Percentiles rank a stretch among this genome's conserved stretches.
Conservation (phyloP, 2,329 filamentous ascomycete species). For the Clarireedia monteithiana region DNA sequence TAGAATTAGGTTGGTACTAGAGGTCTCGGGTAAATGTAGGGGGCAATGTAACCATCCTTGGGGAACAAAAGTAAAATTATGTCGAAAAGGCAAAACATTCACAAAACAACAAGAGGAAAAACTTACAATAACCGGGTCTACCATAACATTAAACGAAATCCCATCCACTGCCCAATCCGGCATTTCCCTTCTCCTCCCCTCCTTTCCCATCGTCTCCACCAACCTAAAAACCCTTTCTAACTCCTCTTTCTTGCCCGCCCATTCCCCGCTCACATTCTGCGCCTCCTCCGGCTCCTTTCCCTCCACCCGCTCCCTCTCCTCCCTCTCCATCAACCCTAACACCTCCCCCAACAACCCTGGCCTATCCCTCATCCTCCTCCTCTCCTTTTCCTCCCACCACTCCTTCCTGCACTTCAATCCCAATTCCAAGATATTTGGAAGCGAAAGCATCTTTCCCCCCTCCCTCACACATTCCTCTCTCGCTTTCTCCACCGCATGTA, state of each 20-base stretch:
- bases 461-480: neutral
- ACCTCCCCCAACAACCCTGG: conserved; percentile 54
- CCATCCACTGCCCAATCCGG: conserved; percentile 74
- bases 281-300: conserved; percentile 36
- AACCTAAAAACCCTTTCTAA: conserved; percentile 45
- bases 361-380: conserved; percentile 46
- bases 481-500: neutral
- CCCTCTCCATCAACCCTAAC: conserved; percentile 41
- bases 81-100: neutral
- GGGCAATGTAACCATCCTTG: no score
- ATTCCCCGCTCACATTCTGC: conserved; percentile 41
- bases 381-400: conserved; percentile 73
- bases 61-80: no score
- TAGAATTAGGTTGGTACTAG: no score
- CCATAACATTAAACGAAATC: conserved; percentile 67
- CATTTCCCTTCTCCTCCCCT: conserved; percentile 38
- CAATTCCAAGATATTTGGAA: conserved; percentile 62
- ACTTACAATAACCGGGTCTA: conserved; percentile 49
- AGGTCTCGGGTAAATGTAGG: no score
- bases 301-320: conserved; percentile 35
- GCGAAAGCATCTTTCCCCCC: conserved; percentile 27
- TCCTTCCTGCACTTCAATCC: conserved; percentile 79
- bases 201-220: conserved; percentile 36
- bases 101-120: neutral
- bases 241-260: conserved; percentile 36